These are phyloP conservation scores for Solanum lignicaule DNA, from an alignment of 257 asterid genomes.

Conservation along the genomic window DNA sequence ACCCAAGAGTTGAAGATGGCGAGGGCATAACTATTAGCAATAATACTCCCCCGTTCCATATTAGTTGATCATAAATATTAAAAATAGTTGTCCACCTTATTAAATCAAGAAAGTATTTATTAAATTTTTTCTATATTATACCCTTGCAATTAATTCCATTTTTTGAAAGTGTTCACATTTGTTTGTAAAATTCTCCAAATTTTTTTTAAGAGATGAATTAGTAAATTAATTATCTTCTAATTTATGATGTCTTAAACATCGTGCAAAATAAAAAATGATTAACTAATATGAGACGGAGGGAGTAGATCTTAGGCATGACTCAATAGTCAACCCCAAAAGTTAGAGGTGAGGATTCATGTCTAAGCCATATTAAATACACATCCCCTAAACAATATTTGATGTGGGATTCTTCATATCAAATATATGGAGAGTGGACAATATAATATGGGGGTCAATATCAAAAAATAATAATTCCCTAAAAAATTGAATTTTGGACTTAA, in stretches of 20 bases:
- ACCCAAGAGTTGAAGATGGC: not conserved
- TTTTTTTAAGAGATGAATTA: not conserved
- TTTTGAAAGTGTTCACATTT: no score
- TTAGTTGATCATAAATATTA: no score
- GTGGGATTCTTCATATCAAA: not conserved
- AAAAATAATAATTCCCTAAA: not conserved
- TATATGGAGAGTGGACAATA: not conserved
- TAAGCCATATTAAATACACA: not conserved
- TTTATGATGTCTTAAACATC: no score
- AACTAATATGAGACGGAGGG: not conserved
- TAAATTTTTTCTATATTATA: not conserved
- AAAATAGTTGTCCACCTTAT: not conserved
- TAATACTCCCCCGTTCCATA: no score
- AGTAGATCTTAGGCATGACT: no score
- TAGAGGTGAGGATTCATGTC: not conserved
- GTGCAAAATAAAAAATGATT: no score
- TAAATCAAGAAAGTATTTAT: not conserved
- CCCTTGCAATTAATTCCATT: not conserved
- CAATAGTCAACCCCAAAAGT: not conserved
- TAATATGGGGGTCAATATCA: not conserved
- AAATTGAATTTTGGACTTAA: no score
- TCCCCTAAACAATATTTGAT: not conserved
- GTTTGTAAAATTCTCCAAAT: no score
- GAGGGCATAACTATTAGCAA: no score
- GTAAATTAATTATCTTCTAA: no score